Conservation (phyloP, 2,329 filamentous ascomycete genomes). For the Acrocalymma vagum region DNA sequence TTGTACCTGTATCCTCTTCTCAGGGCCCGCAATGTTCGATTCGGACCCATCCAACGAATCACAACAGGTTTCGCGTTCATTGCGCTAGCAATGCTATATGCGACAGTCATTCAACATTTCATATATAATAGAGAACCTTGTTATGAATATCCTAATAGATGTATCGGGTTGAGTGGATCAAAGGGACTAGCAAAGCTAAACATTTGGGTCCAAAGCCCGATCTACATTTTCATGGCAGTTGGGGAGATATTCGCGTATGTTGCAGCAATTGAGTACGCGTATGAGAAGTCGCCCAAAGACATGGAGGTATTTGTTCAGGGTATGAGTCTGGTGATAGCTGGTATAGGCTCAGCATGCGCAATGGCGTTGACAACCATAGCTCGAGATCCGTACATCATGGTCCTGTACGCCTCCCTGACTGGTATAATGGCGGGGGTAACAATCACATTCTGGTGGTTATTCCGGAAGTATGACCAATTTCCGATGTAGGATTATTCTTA, state of each 20-base stretch:
- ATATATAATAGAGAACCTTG: too few relatives aligned
- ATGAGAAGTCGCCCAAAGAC: conserved; percentile 45
- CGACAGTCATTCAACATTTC: conserved; percentile 8
- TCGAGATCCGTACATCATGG: conserved; percentile 18
- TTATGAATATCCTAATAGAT: too few relatives aligned
- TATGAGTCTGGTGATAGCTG: conserved; percentile 26
- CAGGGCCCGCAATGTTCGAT: too few relatives aligned
- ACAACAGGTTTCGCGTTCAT: conserved; percentile 22
- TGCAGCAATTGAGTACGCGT: conserved; percentile 49
- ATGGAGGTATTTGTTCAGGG: conserved; percentile 42
- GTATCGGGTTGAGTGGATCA: too few relatives aligned
- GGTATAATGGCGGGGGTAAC: conserved; percentile 8
- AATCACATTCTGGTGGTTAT: conserved; percentile 14
- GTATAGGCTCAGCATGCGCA: conserved; percentile 23
- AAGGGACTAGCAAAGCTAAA: too few relatives aligned
- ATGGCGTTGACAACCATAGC: conserved; percentile 25
- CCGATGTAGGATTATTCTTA: too few relatives aligned
- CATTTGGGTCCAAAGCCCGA: conserved; percentile 46
- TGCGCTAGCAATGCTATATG: conserved; percentile 14
- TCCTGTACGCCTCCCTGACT: conserved; percentile 14
- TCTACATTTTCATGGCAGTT: conserved; percentile 42
- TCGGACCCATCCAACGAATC: conserved; percentile 21
- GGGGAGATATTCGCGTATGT: conserved; percentile 50
- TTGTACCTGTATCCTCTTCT: conserved; percentile 28
- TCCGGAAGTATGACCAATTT: too few relatives aligned